A percentile compares a stretch with the other conserved stretches of the same genome.
phyloP scores from a whole-genome alignment of 345 rosid species.

The Heritiera fomes region DNA sequence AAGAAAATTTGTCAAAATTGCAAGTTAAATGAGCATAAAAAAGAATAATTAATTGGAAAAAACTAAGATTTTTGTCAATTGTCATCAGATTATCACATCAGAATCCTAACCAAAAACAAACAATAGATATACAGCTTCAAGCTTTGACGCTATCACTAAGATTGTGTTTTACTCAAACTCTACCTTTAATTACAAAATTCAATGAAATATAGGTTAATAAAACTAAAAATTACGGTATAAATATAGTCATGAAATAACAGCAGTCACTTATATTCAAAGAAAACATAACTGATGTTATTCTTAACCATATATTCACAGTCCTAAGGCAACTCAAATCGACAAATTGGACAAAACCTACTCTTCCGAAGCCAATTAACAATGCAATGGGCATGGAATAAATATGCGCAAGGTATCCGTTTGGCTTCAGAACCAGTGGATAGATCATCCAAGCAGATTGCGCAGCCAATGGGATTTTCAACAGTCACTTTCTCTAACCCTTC shows the following conservation, averaged over 20 bases:
- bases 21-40: neutral
- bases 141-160: too few relatives aligned
- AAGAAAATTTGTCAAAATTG: too few relatives aligned
- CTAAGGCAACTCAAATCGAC: constrained; percentile 5
- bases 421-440: neutral
- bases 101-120: neutral
- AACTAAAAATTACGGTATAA: too few relatives aligned
- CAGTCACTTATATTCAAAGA: neutral
- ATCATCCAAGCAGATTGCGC: neutral
- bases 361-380: neutral
- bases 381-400: neutral
- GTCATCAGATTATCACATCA: neutral
- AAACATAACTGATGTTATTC: neutral
- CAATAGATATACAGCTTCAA: neutral
- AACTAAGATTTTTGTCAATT: neutral
- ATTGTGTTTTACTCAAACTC: neutral
- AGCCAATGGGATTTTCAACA: neutral
- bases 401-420: neutral
- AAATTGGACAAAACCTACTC: neutral
- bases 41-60: neutral
- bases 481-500: neutral
- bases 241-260: too few relatives aligned
- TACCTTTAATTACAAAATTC: neutral
- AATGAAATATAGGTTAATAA: neutral
- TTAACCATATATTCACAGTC: neutral